Base-by-base conservation (phyloP, 2,329 filamentous ascomycete genomes). In the Cercospora janseana region DNA sequence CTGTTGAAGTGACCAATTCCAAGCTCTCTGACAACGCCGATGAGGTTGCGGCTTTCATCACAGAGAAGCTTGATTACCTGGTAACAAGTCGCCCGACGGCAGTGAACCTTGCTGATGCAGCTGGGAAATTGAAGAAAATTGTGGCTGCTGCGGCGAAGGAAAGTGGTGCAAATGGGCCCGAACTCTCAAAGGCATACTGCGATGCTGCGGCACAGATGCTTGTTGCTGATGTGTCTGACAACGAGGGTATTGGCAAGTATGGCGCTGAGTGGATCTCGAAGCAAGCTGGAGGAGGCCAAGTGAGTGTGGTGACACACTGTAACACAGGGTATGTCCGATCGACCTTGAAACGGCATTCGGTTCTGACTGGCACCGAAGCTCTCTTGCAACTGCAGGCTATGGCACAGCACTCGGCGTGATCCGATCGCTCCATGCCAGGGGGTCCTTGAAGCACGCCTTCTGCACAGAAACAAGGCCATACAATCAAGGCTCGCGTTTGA, bases 391-490 rank as follows among this genome's bases (percentile, higher is more conserved):
- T 1, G 95, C 93, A 12, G 93, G 93, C n/a, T 95, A 97, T 66
- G 93, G 93, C 44, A 98, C 93, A 8, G 93, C 93, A 0, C 77
- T 98, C 2, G 93, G 93, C 16, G 93, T 98, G 43, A 90, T 98
- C 60, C 87, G 93, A 50, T 88, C 87, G 4, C 77, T 98, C 4
- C 81, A 88, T 63, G 72, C 80, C 9, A 77, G 77, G 49, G 75
- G 78, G 4, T 75, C 81, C 5, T 78, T 98, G 18, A 78, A 83
- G 55, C 91, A 90, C 65, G 92, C 90, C 29, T 98, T 89, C 75
- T 98, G 92, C 75, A 95, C 92, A 41, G 93, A 98, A 73, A 98
- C 93, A 2, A 81, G 93, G 26, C 93, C 93, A 0, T 98, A 98
- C 72, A 98, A 98, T 74, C 93, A 98, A 74, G 93, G 93, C 48